These are phyloP conservation scores for Fonsecaea monophora DNA, from an alignment of 2,329 filamentous ascomycete species.

Conservation along the genomic window DNA sequence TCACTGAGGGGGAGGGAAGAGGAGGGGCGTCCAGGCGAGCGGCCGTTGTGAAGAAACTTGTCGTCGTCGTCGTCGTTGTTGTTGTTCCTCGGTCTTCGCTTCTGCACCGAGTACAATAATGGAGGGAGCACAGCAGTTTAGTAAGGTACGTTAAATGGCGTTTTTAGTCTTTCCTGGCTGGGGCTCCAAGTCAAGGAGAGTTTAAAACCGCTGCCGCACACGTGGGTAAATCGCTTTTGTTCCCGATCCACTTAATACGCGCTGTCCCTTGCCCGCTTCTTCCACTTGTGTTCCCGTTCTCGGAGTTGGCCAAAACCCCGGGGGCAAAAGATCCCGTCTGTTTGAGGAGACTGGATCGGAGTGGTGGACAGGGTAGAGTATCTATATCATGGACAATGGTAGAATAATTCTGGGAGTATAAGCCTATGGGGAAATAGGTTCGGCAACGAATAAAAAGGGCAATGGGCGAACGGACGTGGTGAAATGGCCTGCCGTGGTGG, in stretches of 20 bases:
- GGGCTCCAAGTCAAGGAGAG: not conserved
- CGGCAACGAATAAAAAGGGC: not conserved
- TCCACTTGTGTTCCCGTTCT: not conserved
- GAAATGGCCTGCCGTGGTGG: not conserved
- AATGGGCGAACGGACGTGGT: slow-evolving; percentile 18
- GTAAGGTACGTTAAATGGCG: not conserved
- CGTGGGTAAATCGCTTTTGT: not conserved
- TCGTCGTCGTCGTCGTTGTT: not conserved
- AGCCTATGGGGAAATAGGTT: slow-evolving; percentile 2
- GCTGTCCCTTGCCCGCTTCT: not conserved
- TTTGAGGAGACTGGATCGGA: slow-evolving; percentile 3
- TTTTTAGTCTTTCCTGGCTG: not conserved
- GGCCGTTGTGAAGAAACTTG: not conserved
- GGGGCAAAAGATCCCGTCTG: not conserved
- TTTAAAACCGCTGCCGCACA: not conserved
- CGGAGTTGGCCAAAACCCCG: not conserved
- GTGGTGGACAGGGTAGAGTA: not conserved
- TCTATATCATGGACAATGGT: not conserved
- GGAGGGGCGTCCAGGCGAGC: not conserved
- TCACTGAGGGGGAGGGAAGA: not conserved
- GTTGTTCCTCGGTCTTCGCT: not conserved
- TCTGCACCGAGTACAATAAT: too few relatives aligned
- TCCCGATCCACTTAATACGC: not conserved
- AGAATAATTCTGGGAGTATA: not conserved
- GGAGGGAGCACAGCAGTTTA: not conserved